Conservation (phyloP, 31 red algal species). For the Asparagopsis taxiformis region DNA sequence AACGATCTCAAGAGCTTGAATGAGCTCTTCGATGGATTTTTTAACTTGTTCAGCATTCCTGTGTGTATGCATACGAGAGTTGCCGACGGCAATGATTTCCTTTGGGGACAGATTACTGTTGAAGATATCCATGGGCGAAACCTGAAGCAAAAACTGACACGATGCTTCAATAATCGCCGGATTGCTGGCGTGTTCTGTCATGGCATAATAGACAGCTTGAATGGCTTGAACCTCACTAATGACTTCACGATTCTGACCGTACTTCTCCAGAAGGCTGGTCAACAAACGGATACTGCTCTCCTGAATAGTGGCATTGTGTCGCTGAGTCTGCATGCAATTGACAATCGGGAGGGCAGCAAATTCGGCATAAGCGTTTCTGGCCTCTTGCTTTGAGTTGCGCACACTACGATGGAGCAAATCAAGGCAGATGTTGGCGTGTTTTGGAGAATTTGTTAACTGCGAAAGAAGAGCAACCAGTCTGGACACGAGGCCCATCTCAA, state of each 20-base stretch:
- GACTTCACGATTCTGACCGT: slow-evolving; percentile 7
- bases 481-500: background rate
- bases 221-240: background rate
- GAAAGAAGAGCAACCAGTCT: background rate
- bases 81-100: background rate
- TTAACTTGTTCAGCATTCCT: background rate
- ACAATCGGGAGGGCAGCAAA: slow-evolving; percentile 2
- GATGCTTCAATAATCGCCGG: background rate
- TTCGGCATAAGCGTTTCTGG: background rate
- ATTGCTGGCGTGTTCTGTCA: slow-evolving; percentile 23
- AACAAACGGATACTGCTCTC: background rate
- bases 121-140: slow-evolving; percentile 13
- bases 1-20: too few relatives aligned
- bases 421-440: background rate
- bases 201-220: slow-evolving; percentile 10
- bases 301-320: slow-evolving; percentile 1
- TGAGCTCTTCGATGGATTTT: too few relatives aligned
- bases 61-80: background rate
- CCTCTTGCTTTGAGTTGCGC: background rate
- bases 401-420: slow-evolving; percentile 9
- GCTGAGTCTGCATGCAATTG: slow-evolving; percentile 3
- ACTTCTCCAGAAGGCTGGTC: slow-evolving; percentile 1
- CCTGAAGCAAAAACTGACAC: slow-evolving; percentile 4
- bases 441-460: slow-evolving; percentile 1
- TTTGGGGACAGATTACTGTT: background rate